A percentile compares a stretch with the other conserved stretches of the same genome.
These are phyloP conservation scores for Cystobasidiaceae sp. DNA, from an alignment of 1,284 basidiomycete genomes.

Conservation along the genomic window DNA sequence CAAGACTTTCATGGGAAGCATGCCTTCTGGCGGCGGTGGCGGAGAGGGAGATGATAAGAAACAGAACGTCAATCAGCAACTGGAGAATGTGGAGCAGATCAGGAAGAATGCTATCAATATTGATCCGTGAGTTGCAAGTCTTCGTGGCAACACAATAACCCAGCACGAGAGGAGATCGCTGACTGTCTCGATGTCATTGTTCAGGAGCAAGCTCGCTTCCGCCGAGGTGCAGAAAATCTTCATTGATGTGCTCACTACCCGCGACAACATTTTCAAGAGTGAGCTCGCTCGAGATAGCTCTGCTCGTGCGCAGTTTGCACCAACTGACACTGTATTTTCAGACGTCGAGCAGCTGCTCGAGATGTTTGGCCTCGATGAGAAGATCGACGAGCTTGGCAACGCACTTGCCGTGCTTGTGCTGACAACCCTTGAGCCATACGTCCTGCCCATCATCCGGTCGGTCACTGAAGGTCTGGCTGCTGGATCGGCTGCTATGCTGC, in stretches of 20 bases:
- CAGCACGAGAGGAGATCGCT: not conserved
- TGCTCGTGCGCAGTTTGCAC: not conserved
- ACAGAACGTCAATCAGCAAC: not conserved
- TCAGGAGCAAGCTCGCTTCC: conserved; percentile 11
- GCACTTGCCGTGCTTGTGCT: conserved; percentile 16
- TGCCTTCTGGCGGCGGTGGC: conserved; percentile 2
- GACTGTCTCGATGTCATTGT: not conserved
- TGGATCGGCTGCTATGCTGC: conserved; percentile 9
- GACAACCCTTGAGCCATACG: conserved; percentile 27
- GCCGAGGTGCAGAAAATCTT: conserved; percentile 25
- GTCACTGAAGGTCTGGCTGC: conserved; percentile 23
- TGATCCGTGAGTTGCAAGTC: not conserved
- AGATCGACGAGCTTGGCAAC: conserved; percentile 26
- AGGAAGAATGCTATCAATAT: conserved; percentile 28
- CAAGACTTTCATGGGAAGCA: conserved; percentile 7
- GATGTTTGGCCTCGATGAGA: conserved; percentile 6
- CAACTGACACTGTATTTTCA: not conserved
- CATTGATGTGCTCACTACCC: conserved; percentile 21
- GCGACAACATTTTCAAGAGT: conserved; percentile 29
- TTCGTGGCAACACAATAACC: not conserved
- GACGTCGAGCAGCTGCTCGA: conserved; percentile 24
- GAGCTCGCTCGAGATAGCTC: not conserved
- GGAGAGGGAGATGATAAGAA: no score
- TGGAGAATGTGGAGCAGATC: conserved; percentile 19
- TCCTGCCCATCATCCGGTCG: conserved; percentile 22